Percentiles rank a stretch among this genome's conserved stretches.
Evolutionary conservation across 352 stramenopile species (phyloP).

Genomic region (Peronospora destructor): DNA sequence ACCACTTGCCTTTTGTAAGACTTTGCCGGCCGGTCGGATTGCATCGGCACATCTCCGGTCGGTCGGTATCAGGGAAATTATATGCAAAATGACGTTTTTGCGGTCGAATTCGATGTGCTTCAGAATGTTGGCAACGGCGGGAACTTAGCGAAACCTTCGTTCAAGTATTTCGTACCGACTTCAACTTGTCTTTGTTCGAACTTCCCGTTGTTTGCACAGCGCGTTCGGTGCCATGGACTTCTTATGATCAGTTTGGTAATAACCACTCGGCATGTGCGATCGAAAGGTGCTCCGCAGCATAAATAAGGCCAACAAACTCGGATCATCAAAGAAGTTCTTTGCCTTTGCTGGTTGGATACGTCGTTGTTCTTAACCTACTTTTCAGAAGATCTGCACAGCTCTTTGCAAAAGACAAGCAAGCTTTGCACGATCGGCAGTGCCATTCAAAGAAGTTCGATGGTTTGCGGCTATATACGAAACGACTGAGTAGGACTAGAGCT

Average conservation of each 20-base stretch:
- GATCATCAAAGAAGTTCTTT: not conserved
- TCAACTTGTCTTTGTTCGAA: too few relatives aligned
- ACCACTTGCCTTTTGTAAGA: conserved; percentile 21
- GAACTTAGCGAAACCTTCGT: conserved; percentile 1
- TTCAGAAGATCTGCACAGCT: too few relatives aligned
- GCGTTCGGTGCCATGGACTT: too few relatives aligned
- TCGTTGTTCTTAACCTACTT: too few relatives aligned
- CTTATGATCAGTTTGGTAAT: not conserved
- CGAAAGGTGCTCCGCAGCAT: conserved; percentile 28
- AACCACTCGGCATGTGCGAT: not conserved
- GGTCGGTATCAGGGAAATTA: conserved; percentile 38
- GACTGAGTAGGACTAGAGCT: not conserved
- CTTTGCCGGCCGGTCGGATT: conserved; percentile 3
- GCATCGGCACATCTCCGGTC: conserved; percentile 18
- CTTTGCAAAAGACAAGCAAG: not conserved
- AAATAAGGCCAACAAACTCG: not conserved
- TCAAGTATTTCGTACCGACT: conserved; percentile 13
- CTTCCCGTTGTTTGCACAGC: too few relatives aligned
- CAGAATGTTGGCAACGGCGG: not conserved
- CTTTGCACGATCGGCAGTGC: not conserved
- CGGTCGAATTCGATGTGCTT: conserved; percentile 24
- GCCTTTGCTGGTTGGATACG: too few relatives aligned
- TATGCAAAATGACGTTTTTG: conserved; percentile 19
- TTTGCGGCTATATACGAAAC: too few relatives aligned
- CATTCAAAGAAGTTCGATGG: not conserved